Evolutionary conservation across 2,329 filamentous ascomycete species (phyloP).

Genomic region (Helotiales sp.): DNA sequence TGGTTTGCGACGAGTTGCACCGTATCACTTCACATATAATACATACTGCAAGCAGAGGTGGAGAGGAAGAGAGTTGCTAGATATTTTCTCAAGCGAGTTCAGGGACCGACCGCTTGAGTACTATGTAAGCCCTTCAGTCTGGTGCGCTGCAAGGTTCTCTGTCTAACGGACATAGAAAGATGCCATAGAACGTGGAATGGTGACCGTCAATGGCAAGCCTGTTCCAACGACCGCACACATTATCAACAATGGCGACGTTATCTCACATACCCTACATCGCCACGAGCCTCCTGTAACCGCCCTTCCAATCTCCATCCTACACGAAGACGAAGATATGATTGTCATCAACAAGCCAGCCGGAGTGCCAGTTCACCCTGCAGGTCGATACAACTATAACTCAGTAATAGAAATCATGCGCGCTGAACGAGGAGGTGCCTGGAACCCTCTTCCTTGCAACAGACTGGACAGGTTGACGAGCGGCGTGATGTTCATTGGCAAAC

Average conservation of each 20-base stretch:
- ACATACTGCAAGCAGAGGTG: slow-evolving; percentile 94
- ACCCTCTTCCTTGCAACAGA: slow-evolving; percentile 78
- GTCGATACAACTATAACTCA: slow-evolving; percentile 94
- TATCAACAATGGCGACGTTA: slow-evolving; percentile 84
- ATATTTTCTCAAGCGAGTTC: slow-evolving; percentile 91
- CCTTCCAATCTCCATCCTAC: slow-evolving; percentile 75
- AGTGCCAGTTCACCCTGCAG: slow-evolving; percentile 91
- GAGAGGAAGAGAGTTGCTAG: slow-evolving; percentile 77
- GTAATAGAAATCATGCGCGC: slow-evolving; percentile 90
- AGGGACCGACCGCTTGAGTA: slow-evolving; percentile 84
- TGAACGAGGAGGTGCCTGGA: slow-evolving; percentile 59
- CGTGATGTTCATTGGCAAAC: slow-evolving; percentile 97
- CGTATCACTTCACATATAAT: slow-evolving; percentile 94
- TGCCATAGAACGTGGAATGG: slow-evolving; percentile 77
- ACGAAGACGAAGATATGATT: slow-evolving; percentile 90
- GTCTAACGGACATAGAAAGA: slow-evolving; percentile 50
- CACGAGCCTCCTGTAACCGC: slow-evolving; percentile 93
- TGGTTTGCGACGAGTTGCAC: slow-evolving; percentile 77
- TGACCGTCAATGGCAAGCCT: slow-evolving; percentile 75
- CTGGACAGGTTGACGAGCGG: slow-evolving; percentile 92
- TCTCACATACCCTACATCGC: slow-evolving; percentile 91
- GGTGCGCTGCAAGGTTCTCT: background rate
- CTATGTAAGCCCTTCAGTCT: slow-evolving; percentile 58
- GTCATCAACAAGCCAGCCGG: slow-evolving; percentile 97
- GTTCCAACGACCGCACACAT: slow-evolving; percentile 66